phyloP scores from a whole-genome alignment of 1,284 basidiomycete genomes.

The Athelia psychrophila region DNA sequence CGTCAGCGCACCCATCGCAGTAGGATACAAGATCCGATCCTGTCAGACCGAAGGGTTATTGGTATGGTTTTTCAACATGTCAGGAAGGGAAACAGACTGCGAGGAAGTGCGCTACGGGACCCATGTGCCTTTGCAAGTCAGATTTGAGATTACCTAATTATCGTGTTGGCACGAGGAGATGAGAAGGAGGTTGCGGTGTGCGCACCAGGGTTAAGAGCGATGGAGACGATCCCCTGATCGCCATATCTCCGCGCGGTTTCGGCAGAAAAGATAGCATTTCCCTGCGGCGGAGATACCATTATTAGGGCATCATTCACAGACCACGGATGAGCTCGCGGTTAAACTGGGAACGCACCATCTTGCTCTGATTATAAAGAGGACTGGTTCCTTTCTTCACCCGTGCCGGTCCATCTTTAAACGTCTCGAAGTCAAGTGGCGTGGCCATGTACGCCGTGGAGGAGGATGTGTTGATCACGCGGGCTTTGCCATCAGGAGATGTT shows the following conservation, averaged over 20 bases:
- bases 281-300: slow-evolving; percentile 33
- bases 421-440: slow-evolving; percentile 16
- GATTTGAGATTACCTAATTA: slow-evolving; percentile 37
- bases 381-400: slow-evolving; percentile 15
- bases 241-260: slow-evolving; percentile 49
- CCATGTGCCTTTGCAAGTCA: slow-evolving; percentile 38
- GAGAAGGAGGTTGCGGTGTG: slow-evolving; percentile 9
- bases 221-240: slow-evolving; percentile 48
- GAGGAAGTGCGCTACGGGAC: background rate
- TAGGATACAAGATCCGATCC: slow-evolving; percentile 11
- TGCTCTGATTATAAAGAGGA: slow-evolving; percentile 46
- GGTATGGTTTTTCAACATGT: background rate
- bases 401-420: slow-evolving; percentile 10
- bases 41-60: background rate
- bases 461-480: slow-evolving; percentile 40
- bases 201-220: slow-evolving; percentile 44
- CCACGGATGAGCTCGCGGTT: slow-evolving; percentile 13
- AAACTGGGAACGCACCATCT: slow-evolving; percentile 43
- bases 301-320: slow-evolving; percentile 30
- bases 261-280: slow-evolving; percentile 43
- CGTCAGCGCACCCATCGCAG: slow-evolving; percentile 20
- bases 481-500: slow-evolving; percentile 27
- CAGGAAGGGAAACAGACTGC: background rate
- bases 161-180: too few relatives aligned
- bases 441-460: slow-evolving; percentile 29